phyloP scores from a whole-genome alignment of 495 filamentous ascomycete genomes.

The Penicillium desertorum region DNA sequence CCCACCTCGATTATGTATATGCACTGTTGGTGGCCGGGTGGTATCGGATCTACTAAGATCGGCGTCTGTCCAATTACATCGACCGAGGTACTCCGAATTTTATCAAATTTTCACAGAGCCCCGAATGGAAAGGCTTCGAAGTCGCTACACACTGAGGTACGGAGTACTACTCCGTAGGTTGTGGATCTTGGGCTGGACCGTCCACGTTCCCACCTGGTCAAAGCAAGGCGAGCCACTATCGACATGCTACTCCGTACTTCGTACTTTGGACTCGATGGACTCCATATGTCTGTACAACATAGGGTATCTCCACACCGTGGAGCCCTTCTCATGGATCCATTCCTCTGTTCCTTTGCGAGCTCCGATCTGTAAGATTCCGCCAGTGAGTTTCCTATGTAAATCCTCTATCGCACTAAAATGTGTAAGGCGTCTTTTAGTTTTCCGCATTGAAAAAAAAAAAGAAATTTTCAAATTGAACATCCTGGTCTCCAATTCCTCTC shows the following conservation, averaged over 20 bases:
- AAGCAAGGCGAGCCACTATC: constrained; percentile 9
- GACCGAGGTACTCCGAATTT: constrained; percentile 11
- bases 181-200: constrained; percentile 16
- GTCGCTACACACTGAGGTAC: constrained; percentile 6
- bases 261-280: neutral
- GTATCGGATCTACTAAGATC: neutral
- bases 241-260: neutral
- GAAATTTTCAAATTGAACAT: neutral
- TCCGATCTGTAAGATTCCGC: constrained; percentile 12
- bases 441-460: constrained; percentile 8
- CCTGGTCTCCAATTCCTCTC: neutral
- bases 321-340: constrained; percentile 1
- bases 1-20: neutral
- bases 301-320: constrained; percentile 11
- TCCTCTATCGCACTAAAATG: neutral
- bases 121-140: neutral
- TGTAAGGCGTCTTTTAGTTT: constrained; percentile 4
- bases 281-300: constrained; percentile 6
- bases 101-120: neutral
- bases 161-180: neutral
- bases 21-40: neutral
- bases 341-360: constrained; percentile 1
- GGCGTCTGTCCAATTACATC: neutral
- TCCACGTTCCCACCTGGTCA: constrained; percentile 8
- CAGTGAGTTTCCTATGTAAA: constrained; percentile 6